These are phyloP conservation scores for Panicum miliaceum DNA, from an alignment of 176 grass and related monocot species.

Conservation along the genomic window DNA sequence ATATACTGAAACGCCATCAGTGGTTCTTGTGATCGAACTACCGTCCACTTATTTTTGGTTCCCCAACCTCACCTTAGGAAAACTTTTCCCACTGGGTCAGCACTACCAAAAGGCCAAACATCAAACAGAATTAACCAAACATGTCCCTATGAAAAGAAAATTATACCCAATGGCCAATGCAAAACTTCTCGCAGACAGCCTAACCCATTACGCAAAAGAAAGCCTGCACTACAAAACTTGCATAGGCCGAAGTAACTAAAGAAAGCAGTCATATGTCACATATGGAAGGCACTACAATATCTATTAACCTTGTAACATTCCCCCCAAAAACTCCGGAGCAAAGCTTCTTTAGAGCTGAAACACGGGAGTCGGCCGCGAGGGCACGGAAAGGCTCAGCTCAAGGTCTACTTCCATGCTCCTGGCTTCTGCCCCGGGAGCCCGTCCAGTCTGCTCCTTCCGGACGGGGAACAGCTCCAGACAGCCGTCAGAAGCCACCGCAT, in stretches of 20 bases:
- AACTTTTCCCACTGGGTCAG: too few relatives aligned
- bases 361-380: not conserved
- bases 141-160: too few relatives aligned
- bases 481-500: not conserved
- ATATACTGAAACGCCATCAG: too few relatives aligned
- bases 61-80: too few relatives aligned
- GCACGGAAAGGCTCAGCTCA: slow-evolving; percentile 39
- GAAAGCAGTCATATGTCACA: not conserved
- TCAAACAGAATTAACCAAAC: too few relatives aligned
- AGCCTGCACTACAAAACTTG: not conserved
- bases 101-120: too few relatives aligned
- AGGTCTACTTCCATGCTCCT: slow-evolving; percentile 34
- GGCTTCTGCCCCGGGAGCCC: not conserved
- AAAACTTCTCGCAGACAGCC: too few relatives aligned
- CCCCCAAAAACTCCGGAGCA: not conserved
- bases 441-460: slow-evolving; percentile 43
- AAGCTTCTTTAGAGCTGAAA: not conserved
- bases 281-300: not conserved
- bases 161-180: too few relatives aligned
- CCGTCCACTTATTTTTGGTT: too few relatives aligned
- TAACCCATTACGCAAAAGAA: not conserved
- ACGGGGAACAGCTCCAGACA: slow-evolving; percentile 66
- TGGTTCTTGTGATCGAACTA: too few relatives aligned
- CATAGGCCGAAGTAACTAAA: not conserved
- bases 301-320: not conserved